A percentile compares a stretch with the other conserved stretches of the same genome.
Evolutionary conservation across 306 rosid genomes (phyloP).

Genomic region (Macrotyloma uniflorum): DNA sequence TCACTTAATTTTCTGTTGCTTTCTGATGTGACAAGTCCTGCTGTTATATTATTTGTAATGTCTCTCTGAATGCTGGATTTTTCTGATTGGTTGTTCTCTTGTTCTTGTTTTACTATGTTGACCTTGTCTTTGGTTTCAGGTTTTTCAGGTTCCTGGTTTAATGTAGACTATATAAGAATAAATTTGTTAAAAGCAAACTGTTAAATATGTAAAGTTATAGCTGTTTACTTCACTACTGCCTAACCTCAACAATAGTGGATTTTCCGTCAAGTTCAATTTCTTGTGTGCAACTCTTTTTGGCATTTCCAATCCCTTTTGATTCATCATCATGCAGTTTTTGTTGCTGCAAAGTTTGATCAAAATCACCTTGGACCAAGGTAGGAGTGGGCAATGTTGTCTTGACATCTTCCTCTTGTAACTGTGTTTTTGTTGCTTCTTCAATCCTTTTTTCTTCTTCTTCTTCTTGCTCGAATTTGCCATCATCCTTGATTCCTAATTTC

Average conservation of each 20-base stretch:
- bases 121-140: neutral
- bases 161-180: neutral
- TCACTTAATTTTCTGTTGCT: neutral
- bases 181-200: neutral
- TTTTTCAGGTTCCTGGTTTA: neutral
- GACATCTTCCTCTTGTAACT: neutral
- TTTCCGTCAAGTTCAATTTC: neutral
- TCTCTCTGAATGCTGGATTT: neutral
- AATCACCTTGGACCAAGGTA: neutral
- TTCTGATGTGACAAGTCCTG: neutral
- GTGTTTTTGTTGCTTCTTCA: neutral
- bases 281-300: neutral
- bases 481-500: neutral
- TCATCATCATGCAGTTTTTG: neutral
- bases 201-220: too few relatives aligned
- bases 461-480: neutral
- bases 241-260: neutral
- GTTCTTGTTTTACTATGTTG: neutral
- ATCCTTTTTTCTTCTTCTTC: neutral
- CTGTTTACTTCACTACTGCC: neutral
- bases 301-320: neutral
- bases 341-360: neutral
- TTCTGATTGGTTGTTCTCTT: neutral
- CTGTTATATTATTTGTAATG: neutral
- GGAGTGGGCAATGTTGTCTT: neutral